Conservation (phyloP, 129 eudicot species). For the Arctium minus region DNA sequence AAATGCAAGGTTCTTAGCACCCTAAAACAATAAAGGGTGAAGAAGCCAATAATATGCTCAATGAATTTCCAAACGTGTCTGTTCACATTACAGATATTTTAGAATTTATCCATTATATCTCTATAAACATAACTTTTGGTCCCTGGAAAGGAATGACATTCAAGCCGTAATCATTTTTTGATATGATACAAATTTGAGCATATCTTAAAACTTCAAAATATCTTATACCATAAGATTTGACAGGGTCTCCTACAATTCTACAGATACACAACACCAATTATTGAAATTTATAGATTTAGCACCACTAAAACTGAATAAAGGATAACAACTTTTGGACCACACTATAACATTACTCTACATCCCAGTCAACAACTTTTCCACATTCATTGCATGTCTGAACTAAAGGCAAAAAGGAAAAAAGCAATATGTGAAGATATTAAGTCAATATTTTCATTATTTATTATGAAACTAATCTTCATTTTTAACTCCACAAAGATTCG, state of each 20-base stretch:
- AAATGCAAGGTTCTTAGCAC: background rate
- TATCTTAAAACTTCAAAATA: background rate
- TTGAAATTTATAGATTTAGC: background rate
- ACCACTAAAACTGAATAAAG: background rate
- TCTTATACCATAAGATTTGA: background rate
- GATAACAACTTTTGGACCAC: background rate
- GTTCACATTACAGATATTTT: background rate
- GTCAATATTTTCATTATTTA: background rate
- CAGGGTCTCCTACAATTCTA: background rate
- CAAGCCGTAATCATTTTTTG: background rate
- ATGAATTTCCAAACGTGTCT: background rate
- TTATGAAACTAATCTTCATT: background rate
- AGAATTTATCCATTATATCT: background rate
- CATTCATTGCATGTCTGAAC: background rate
- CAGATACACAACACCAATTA: background rate
- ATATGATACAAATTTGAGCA: background rate
- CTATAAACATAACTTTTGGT: background rate
- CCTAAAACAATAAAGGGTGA: background rate
- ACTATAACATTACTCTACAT: background rate
- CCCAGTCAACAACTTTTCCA: background rate
- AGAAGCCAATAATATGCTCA: background rate
- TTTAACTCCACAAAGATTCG: background rate
- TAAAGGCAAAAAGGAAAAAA: background rate
- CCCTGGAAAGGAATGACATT: background rate
- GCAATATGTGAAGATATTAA: background rate